Evolutionary conservation across 2,329 filamentous ascomycete genomes (phyloP), one percentile per base, ranked within the genome.

Genomic region (Fusarium transvaalense): DNA sequence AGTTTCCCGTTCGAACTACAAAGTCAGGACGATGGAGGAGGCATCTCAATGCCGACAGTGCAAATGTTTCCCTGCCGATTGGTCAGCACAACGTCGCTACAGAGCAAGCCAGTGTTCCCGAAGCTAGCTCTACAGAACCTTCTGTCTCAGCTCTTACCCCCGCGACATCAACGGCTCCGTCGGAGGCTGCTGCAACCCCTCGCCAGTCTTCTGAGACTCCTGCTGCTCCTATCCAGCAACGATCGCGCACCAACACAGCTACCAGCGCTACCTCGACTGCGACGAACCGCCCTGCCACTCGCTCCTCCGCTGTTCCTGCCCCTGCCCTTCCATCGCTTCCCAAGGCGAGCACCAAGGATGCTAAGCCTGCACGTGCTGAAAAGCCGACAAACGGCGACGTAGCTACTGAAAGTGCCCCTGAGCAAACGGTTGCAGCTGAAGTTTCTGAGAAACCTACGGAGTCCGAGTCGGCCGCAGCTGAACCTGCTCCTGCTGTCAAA

Each of bases 261-360:
- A 64, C 68, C n/a, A 74, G 66, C 35, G 48, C 58, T 51, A 60
- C 69, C 21, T 65, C 74, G 12, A 67, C 72, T 25, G 51, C 51
- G 12, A 65, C 81, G 76, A 70, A 73, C 71, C 45, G 73, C 69
- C 38, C 71, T 68, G 38, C 68, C 15, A 46, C 68, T 27, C 81
- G 81, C 10, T 63, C 79, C 15, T 77, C 78, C 21, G 72, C 79
- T 7, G 80, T 71, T 25, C 82, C 81, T 2, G 68, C 83, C 41
- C 84, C 84, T 5, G 78, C 83, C n/a, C 62, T 86, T 23, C 85
- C 85, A 10, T 80, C 76, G 34, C 69, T 85, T 10, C 83, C 84
- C 9, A 85, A 83, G 73, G 68, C 66, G 25, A 64, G 64, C 12
- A 74, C 74, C 31, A 80, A 77, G 64, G 75, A 76, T 46, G 42